Evolutionary conservation across 2,329 filamentous ascomycete genomes (phyloP).

Genomic region (Sordariomycetes sp.): DNA sequence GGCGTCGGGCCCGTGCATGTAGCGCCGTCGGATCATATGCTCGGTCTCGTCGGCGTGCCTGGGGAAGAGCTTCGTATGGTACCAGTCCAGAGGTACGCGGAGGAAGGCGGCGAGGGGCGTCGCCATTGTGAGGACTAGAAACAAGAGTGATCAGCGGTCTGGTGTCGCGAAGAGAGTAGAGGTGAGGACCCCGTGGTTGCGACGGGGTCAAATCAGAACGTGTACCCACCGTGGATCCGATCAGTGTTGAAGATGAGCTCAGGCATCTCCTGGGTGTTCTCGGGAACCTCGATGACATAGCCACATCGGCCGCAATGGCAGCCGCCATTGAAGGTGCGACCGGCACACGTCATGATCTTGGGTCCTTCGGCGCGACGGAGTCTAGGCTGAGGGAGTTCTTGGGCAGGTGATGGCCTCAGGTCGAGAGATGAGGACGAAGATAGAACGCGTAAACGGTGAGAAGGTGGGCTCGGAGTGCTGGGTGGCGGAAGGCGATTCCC

Average conservation of each 20-base stretch:
- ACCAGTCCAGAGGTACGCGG: slow-evolving; percentile 72
- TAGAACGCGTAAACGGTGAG: background rate
- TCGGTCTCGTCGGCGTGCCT: slow-evolving; percentile 71
- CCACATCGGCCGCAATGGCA: slow-evolving; percentile 82
- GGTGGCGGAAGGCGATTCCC: background rate
- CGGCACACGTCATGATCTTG: background rate
- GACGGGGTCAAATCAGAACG: background rate
- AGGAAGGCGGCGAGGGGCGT: slow-evolving; percentile 72
- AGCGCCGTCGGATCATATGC: slow-evolving; percentile 54
- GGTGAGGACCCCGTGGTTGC: background rate
- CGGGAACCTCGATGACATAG: slow-evolving; percentile 65
- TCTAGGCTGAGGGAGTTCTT: background rate
- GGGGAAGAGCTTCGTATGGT: slow-evolving; percentile 63
- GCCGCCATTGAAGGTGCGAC: slow-evolving; percentile 55
- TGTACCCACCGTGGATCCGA: slow-evolving; percentile 57
- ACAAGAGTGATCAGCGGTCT: background rate
- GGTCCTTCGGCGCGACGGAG: background rate
- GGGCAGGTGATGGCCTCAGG: background rate
- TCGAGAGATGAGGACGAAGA: background rate
- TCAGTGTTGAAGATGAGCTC: slow-evolving; percentile 68
- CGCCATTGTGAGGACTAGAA: slow-evolving; percentile 52
- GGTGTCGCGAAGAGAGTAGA: background rate
- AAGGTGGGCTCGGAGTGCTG: background rate
- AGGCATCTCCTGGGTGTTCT: slow-evolving; percentile 41
- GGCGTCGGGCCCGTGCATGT: slow-evolving; percentile 44